Base-by-base conservation (phyloP, 768 basidiomycete genomes). In the Phylloporus sp. region DNA sequence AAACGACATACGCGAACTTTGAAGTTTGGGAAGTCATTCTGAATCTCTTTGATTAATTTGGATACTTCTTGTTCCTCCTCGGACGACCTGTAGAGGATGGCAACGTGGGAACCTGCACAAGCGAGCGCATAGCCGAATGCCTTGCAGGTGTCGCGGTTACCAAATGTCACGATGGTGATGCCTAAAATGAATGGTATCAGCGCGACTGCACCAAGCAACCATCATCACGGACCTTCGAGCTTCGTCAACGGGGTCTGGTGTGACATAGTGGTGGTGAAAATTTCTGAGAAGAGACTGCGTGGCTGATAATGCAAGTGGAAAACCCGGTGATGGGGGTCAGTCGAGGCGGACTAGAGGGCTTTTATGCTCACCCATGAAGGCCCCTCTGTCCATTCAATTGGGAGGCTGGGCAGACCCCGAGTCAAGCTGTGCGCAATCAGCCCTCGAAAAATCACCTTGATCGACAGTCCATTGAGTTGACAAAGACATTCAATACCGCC, bases 51-150 rank as follows among this genome's bases (percentile, higher is more conserved):
- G 22, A 39, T 39, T 5, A 39, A 22, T 39, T 39, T 63, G 1
- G 82, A 77, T 0, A 79, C 76, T 2, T 78, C 63, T 16, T 69
- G 70, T 0, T 82, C 82, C 50, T 79, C 64, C 49, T 67, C 63
- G 10, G 81, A 75, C 48, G 2, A 75, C 81, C 74, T 74, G 69
- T 83, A 85, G 46, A 85, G 79, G 10, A 86, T 77, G 24, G 82
- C 84, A 4, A 86, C 80, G 45, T 77, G 76, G 0, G 75, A 77
- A 24, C 81, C 80, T 0, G 83, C 78, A 34, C 71, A 59, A 20
- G 81, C 81, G 28, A 81, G 70, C 2, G 81, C 80, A 39, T 72
- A 66, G 28, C 77, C 76, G 46, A 76, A 79, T 2, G 79, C 82
- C 28, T 67, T 72, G 4, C 85, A 84, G 42, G 85, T 83, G 13